Evolutionary conservation across 768 basidiomycete genomes (phyloP), one percentile per base, ranked within the genome.

Genomic region (Ramaria sp.): DNA sequence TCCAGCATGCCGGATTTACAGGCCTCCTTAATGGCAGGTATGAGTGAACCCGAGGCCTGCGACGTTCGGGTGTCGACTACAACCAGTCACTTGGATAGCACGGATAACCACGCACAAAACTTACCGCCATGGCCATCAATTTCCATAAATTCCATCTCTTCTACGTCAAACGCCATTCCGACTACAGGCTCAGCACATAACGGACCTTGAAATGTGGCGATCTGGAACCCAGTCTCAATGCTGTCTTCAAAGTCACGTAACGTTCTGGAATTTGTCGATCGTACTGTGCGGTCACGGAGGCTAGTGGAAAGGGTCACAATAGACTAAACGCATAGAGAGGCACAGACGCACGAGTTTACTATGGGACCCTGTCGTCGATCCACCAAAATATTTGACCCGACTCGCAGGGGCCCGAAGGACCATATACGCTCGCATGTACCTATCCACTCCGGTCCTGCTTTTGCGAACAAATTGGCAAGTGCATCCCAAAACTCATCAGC

Each of bases 171-270:
- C 0, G 84, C 91, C 73, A 99, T 73, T 0, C 95, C 95, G 62
- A 94, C 86, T 7, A 97, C 82, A 1, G 96, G 96, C 68, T 99
- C 96, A 7, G 86, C 87, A 63, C 96, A 98, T 19, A 99, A 70
- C 12, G 96, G 95, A 0, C 96, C 96, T 69, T 94, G 91, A 67
- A 92, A 87, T 1, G 86, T 87, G 0, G 92, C 94, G 48, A 98
- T 78, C 70, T 96, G 94, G 71, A 99, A 99, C 1, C 94, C 95
- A 4, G 86, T 87, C 67, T 97, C 93, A 31, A 98, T 76, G 61
- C 87, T 78, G 54, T 82, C 82, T 62, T 93, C 86, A 60, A 97
- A 89, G 60, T 91, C 82, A n/a, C 62, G 65, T 0, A 52, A 50
- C 3, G 15, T 13, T 38, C 43, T 49, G 34, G 37, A 38, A 30